Percentiles rank a stretch among this genome's conserved stretches.
These are phyloP conservation scores for Henckelia pumila DNA, from an alignment of 257 asterid genomes.

Conservation along the genomic window DNA sequence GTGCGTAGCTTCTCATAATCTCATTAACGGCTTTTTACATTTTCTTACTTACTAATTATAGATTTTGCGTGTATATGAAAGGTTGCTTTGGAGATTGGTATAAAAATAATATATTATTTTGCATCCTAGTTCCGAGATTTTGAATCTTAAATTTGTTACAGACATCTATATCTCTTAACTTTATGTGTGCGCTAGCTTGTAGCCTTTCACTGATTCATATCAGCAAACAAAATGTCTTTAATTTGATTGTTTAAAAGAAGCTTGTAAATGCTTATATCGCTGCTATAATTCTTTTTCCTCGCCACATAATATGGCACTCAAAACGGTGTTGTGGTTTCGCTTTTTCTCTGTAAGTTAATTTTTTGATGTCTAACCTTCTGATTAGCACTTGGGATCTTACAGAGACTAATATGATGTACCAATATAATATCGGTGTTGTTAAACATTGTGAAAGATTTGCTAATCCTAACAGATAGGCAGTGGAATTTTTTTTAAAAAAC, in stretches of 20 bases:
- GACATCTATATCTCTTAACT: background rate
- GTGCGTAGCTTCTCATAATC: background rate
- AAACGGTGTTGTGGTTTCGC: background rate
- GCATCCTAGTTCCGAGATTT: background rate
- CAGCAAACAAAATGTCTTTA: background rate
- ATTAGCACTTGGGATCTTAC: background rate
- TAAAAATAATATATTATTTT: no score
- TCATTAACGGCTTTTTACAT: no score
- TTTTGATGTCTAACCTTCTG: no score
- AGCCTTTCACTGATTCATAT: background rate
- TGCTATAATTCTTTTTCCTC: background rate
- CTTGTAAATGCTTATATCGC: conserved; percentile 3
- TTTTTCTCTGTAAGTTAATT: background rate
- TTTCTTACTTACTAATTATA: background rate
- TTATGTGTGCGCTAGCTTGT: background rate
- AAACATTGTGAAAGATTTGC: background rate
- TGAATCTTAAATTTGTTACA: background rate
- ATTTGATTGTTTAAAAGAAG: conserved; percentile 4
- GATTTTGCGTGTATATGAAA: background rate
- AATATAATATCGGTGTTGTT: background rate
- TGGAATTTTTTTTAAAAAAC: no score
- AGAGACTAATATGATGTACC: background rate
- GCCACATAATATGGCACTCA: background rate
- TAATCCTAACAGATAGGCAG: background rate
- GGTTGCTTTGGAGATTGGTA: background rate